Percentiles rank a stretch among this genome's conserved stretches.
phyloP scores from a whole-genome alignment of 306 rosid species.

The Rosa persica region DNA sequence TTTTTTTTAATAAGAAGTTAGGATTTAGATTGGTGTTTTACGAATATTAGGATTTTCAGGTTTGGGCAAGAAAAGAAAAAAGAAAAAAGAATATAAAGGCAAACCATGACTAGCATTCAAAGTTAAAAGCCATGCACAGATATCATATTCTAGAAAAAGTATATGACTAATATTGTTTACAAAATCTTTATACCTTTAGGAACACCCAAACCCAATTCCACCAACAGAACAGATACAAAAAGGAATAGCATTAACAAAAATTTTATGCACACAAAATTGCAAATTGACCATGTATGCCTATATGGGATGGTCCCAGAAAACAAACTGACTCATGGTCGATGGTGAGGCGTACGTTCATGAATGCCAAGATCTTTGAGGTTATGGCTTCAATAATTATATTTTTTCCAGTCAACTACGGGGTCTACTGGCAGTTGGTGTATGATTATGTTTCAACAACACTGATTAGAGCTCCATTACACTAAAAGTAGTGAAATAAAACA shows the following conservation, averaged over 20 bases:
- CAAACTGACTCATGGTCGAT: background rate
- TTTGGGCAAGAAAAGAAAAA: background rate
- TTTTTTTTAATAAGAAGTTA: background rate
- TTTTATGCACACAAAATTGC: background rate
- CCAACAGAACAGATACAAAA: background rate
- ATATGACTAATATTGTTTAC: background rate
- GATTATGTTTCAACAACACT: slow-evolving; percentile 29
- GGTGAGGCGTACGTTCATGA: slow-evolving; percentile 22
- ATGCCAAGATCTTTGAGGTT: slow-evolving; percentile 25
- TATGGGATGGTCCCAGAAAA: background rate
- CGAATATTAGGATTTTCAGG: background rate
- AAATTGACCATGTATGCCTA: background rate
- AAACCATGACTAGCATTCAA: background rate
- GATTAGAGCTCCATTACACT: slow-evolving; percentile 32
- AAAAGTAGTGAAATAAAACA: slow-evolving; percentile 2
- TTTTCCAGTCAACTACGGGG: slow-evolving; percentile 39
- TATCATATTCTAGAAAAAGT: background rate
- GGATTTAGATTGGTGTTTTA: background rate
- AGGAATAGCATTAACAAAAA: background rate
- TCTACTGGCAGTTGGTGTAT: slow-evolving; percentile 43
- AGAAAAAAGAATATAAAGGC: background rate
- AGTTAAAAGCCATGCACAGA: background rate
- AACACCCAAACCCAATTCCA: slow-evolving; percentile 4
- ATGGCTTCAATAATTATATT: slow-evolving; percentile 33
- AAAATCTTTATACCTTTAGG: background rate